phyloP scores from a whole-genome alignment of 345 rosid genomes.

The Adansonia digitata region DNA sequence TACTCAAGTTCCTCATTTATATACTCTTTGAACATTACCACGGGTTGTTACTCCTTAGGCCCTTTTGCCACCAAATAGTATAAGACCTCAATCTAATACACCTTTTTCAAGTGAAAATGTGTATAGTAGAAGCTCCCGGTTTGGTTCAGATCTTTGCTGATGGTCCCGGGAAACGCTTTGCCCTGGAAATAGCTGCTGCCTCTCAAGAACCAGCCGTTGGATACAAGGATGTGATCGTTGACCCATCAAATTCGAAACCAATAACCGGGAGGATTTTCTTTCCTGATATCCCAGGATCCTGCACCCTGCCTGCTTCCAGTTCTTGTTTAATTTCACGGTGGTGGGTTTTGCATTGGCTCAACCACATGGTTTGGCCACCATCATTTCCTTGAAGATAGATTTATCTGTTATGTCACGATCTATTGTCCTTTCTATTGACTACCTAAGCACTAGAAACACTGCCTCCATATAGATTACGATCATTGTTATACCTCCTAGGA shows the following conservation, averaged over 20 bases:
- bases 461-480: conserved; percentile 52
- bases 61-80: background rate
- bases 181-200: conserved; percentile 30
- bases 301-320: conserved; percentile 30
- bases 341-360: conserved; percentile 59
- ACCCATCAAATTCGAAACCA: conserved; percentile 33
- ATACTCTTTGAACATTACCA: background rate
- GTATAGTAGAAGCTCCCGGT: conserved; percentile 43
- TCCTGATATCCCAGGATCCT: conserved; percentile 18
- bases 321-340: conserved; percentile 64
- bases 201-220: conserved; percentile 23
- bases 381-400: conserved; percentile 57
- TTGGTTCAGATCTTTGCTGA: conserved; percentile 53
- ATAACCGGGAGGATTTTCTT: conserved; percentile 49
- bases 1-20: background rate
- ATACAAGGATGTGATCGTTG: conserved; percentile 41
- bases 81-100: background rate
- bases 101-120: conserved; percentile 23
- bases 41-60: background rate
- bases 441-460: conserved; percentile 53
- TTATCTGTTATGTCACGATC: conserved; percentile 32
- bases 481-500: conserved; percentile 49
- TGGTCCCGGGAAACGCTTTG: conserved; percentile 42
- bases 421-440: conserved; percentile 49
- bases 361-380: conserved; percentile 64